Percentiles rank a stretch among this genome's conserved stretches.
Conservation (phyloP, 441 rosid species). For the Adansonia rubrostipa region DNA sequence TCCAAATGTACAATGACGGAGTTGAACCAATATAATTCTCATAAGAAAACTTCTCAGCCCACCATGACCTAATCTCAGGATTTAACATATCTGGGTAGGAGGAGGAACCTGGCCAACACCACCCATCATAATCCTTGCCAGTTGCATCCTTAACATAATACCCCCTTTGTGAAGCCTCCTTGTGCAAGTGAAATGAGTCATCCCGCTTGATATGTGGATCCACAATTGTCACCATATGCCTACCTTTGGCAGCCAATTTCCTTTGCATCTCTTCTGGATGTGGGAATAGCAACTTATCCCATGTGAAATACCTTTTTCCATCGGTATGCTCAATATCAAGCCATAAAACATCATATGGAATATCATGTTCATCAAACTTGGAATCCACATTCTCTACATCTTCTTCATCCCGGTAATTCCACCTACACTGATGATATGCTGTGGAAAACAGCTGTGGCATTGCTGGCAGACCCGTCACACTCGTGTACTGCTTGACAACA, state of each 20-base stretch:
- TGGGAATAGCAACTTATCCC: conserved; percentile 85
- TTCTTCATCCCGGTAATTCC: conserved; percentile 99
- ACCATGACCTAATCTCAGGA: conserved; percentile 94
- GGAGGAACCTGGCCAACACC: conserved; percentile 99
- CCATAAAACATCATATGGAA: conserved; percentile 98
- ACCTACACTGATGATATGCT: conserved; percentile 97
- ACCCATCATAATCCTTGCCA: conserved; percentile 92
- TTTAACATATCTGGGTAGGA: conserved; percentile 83
- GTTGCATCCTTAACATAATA: conserved; percentile 87
- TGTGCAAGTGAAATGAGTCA: conserved; percentile 72
- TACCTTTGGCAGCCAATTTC: conserved; percentile 86
- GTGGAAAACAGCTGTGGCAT: conserved; percentile 94
- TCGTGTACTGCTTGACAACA: conserved; percentile 81
- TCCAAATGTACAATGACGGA: conserved; percentile 90
- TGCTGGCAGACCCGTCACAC: conserved; percentile 81
- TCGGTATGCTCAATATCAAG: conserved; percentile 97
- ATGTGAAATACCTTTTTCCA: conserved; percentile 90
- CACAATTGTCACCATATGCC: conserved; percentile 96
- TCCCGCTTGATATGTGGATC: conserved; percentile 99
- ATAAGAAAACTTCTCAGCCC: conserved; percentile 81
- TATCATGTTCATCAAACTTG: conserved; percentile 93
- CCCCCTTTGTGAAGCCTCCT: conserved; percentile 82
- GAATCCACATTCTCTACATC: conserved; percentile 95
- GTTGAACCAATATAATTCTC: conserved; percentile 86
- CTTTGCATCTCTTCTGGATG: conserved; percentile 94